Conservation (phyloP, 306 rosid genomes). For the Clitoria ternatea region DNA sequence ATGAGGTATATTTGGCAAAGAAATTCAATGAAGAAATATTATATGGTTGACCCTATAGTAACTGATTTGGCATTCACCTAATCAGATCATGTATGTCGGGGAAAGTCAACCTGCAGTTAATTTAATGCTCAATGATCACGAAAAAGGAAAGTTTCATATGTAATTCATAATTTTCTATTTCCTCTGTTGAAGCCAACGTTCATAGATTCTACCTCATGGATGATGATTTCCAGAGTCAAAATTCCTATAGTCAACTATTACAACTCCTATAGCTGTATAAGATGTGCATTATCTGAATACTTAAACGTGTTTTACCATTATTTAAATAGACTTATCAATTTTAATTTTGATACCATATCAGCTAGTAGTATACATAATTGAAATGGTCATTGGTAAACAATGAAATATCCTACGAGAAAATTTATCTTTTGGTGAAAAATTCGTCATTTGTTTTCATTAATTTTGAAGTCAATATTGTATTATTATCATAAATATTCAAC, state of each 20-base stretch:
- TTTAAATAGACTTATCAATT: not conserved
- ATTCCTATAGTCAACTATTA: not conserved
- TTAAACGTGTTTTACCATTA: not conserved
- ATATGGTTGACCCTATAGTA: not conserved
- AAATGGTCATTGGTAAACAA: not conserved
- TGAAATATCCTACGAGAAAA: too few relatives aligned
- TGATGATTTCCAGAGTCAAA: not conserved
- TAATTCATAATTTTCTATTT: not conserved
- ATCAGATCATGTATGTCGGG: not conserved
- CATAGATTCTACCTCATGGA: not conserved
- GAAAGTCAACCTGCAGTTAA: not conserved
- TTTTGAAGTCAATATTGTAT: too few relatives aligned
- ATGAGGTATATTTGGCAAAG: not conserved
- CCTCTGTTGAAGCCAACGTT: not conserved
- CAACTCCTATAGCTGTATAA: not conserved
- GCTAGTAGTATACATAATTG: not conserved
- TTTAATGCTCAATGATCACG: not conserved
- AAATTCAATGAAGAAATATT: not conserved
- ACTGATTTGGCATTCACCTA: not conserved
- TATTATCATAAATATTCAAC: too few relatives aligned
- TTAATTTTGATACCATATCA: not conserved
- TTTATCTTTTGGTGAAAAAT: too few relatives aligned
- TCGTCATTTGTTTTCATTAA: too few relatives aligned
- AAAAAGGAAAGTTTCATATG: not conserved
- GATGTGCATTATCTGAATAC: not conserved